Evolutionary conservation across 805 yeast genomes (phyloP), one percentile per base, ranked within the genome.

Genomic region (Isabelozyma rhagii): DNA sequence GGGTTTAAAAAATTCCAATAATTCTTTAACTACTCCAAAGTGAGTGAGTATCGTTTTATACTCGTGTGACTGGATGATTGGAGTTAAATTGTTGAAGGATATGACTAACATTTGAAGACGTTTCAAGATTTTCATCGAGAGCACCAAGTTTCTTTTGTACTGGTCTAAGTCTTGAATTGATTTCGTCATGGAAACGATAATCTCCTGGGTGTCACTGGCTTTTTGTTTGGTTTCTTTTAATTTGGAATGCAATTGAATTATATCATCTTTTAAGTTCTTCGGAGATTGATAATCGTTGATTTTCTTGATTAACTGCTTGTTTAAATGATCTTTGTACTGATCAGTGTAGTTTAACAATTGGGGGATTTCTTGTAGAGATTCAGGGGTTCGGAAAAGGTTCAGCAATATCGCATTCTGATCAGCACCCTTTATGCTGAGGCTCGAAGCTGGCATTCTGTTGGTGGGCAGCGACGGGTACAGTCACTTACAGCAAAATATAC

Each of bases 91-190:
- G 41, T 83, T 83, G 63, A 83, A 84, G 2, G 96, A 92, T 17
- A 82, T 83, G 6, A 88, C 78, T 45, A 94, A 74, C 89, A 92
- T 92, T 61, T 91, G 96, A 39, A 94, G 73, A 53, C 97, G 79
- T 59, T 93, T 89, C 56, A 93, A 74, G 38, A 91, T 83, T 1
- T 96, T 89, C 88, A 94, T 89, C 9, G 94, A 82, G 27, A 83
- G 75, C 1, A 90, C 92, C 45, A 94, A 72, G 64, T 94, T 94
- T 62, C 81, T 82, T 71, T 94, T 94, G 36, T 92, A 84, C 46
- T 80, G 81, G 66, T 94, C 98, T 51, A 94, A 74, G 18, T 77
- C 71, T 56, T 89, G 87, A 53, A 94, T 91, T 39, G 85, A 86
- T 4, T 81, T 75, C 0, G 97, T 93, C 80, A 90, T 86, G 3